Conservation (phyloP, 352 stramenopile genomes). For the Phytopythium kandeliae region DNA sequence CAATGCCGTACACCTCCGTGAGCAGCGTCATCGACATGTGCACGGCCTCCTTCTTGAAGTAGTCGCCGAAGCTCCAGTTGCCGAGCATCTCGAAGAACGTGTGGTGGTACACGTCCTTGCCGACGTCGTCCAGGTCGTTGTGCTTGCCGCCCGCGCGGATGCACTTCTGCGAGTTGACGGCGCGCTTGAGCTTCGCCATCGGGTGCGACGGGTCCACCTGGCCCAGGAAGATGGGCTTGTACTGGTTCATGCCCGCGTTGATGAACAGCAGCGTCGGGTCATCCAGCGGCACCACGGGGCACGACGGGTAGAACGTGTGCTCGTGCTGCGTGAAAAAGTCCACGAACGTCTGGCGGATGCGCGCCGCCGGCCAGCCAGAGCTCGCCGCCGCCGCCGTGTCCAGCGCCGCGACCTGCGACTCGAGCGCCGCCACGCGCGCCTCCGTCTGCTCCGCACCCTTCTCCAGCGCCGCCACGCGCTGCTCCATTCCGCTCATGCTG, state of each 20-base stretch:
- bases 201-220: conserved; percentile 93
- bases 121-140: conserved; percentile 98
- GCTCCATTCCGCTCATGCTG: conserved; percentile 25
- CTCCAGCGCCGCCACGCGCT: conserved; percentile 24
- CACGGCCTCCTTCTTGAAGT: conserved; percentile 98
- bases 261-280: conserved; percentile 99
- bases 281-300: conserved; percentile 94
- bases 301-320: conserved; percentile 96
- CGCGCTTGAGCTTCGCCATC: conserved; percentile 90
- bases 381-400: conserved; percentile 12
- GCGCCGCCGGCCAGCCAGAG: conserved; percentile 93
- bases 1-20: conserved; percentile 80
- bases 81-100: conserved; percentile 99
- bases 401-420: conserved; percentile 14
- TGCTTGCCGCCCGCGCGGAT: conserved; percentile 97
- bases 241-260: conserved; percentile 99
- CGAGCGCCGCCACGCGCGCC: conserved; percentile 15
- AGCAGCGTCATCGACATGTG: conserved; percentile 92
- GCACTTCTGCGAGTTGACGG: conserved; percentile 96
- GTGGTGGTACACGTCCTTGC: conserved; percentile 96
- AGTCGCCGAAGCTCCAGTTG: conserved; percentile 97
- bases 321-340: conserved; percentile 94
- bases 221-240: conserved; percentile 99
- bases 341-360: conserved; percentile 97
- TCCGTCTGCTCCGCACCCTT: conserved; percentile 19